Conservation (phyloP, 140 eudicot genomes). For the Cichorium intybus region DNA sequence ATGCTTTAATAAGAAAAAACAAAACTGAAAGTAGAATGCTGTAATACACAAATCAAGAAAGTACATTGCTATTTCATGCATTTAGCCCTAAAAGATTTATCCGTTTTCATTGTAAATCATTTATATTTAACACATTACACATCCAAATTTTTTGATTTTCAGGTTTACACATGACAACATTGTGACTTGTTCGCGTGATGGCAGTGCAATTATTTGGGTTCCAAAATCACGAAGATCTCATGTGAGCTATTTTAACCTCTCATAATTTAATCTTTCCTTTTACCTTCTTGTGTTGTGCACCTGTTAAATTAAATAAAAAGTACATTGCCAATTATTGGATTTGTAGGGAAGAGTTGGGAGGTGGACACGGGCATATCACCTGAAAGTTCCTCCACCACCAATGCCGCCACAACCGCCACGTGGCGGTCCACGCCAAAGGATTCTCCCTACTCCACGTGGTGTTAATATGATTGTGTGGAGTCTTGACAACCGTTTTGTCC, state of each 20-base stretch:
- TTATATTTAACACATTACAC: no score
- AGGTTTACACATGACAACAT: conserved; percentile 98
- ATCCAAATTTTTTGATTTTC: conserved; percentile 8
- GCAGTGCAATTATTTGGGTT: conserved; percentile 98
- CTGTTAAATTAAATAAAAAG: background rate
- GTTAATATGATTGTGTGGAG: conserved; percentile 99
- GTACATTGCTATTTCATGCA: no score
- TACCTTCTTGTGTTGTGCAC: background rate
- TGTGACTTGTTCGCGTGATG: conserved; percentile 98
- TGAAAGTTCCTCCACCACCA: conserved; percentile 95
- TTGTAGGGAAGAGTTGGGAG: conserved; percentile 85
- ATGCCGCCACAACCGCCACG: conserved; percentile 85
- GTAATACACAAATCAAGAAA: no score
- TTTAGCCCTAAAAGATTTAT: no score
- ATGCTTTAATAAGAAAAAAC: background rate
- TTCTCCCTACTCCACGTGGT: conserved; percentile 96
- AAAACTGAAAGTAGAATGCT: no score
- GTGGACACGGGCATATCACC: conserved; percentile 86
- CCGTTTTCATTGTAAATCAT: no score
- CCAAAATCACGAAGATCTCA: conserved; percentile 98
- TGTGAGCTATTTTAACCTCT: conserved; percentile 47
- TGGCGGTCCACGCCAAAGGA: conserved; percentile 92
- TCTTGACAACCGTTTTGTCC: conserved; percentile 95
- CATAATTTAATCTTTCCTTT: conserved; percentile 1
- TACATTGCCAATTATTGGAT: conserved; percentile 2